These are phyloP conservation scores for Grosmannia clavigera DNA, from an alignment of 2,329 filamentous ascomycete genomes.

Conservation along the genomic window DNA sequence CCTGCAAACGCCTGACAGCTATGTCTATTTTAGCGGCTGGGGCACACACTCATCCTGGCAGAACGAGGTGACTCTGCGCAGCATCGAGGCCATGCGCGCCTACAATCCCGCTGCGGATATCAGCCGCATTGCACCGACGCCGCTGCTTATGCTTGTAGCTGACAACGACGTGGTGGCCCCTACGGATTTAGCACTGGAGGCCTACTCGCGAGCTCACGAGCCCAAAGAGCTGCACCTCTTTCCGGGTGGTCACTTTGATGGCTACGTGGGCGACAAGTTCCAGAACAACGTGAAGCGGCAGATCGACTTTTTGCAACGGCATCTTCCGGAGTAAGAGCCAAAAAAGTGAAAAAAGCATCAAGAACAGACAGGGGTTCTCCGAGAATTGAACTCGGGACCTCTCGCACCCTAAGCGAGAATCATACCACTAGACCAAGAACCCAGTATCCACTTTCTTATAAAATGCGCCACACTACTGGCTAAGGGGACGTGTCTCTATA, in stretches of 20 bases:
- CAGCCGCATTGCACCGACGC: conserved; percentile 24
- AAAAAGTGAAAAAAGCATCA: not conserved
- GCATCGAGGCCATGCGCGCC: conserved; percentile 13
- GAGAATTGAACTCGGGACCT: conserved; percentile 6
- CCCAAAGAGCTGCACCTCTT: conserved; percentile 25
- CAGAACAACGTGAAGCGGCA: conserved; percentile 1
- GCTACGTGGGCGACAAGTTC: conserved; percentile 13
- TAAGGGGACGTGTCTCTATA: not conserved
- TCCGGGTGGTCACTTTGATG: conserved; percentile 27
- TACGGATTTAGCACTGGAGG: conserved; percentile 21
- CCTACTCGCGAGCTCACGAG: conserved; percentile 23
- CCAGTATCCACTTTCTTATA: not conserved
- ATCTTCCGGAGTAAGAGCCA: not conserved
- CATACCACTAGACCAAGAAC: conserved; percentile 44
- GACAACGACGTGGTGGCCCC: conserved; percentile 17
- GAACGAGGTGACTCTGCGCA: conserved; percentile 16
- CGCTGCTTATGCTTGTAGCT: conserved; percentile 18
- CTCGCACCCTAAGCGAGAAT: conserved; percentile 47
- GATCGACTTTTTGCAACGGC: conserved; percentile 1
- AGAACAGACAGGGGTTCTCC: conserved; percentile 2
- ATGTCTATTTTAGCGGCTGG: conserved; percentile 12
- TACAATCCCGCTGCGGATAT: conserved; percentile 19
- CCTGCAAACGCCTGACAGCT: not conserved
- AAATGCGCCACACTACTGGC: not conserved
- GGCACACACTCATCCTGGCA: conserved; percentile 21